Evolutionary conservation across 1,139 yeast genomes (phyloP).

Genomic region (Spathaspora sp.): DNA sequence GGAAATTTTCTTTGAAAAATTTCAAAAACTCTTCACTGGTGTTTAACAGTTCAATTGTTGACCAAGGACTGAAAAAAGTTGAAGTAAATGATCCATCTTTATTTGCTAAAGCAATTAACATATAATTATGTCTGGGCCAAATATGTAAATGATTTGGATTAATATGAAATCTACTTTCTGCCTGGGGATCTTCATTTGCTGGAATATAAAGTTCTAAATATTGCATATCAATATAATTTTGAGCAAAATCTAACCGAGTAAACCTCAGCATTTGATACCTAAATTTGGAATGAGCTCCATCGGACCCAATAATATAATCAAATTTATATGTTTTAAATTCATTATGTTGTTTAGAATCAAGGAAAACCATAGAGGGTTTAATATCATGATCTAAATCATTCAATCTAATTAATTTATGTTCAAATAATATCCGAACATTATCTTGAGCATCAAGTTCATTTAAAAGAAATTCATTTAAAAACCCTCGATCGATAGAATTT

Average conservation of each 20-base stretch:
- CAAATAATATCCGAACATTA: slow-evolving; percentile 49
- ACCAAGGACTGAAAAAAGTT: slow-evolving; percentile 86
- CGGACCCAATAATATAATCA: slow-evolving; percentile 77
- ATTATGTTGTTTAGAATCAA: slow-evolving; percentile 14
- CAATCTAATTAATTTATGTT: slow-evolving; percentile 52
- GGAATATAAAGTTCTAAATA: slow-evolving; percentile 81
- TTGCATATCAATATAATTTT: slow-evolving; percentile 81
- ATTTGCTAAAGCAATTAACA: slow-evolving; percentile 90
- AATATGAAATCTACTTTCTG: slow-evolving; percentile 40
- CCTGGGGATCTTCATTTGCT: slow-evolving; percentile 33
- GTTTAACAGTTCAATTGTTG: slow-evolving; percentile 53
- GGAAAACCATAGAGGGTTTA: slow-evolving; percentile 27
- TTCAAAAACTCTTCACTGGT: slow-evolving; percentile 41
- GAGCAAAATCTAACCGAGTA: slow-evolving; percentile 68
- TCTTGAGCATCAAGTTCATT: slow-evolving; percentile 54
- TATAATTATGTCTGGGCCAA: slow-evolving; percentile 86
- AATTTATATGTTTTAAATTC: slow-evolving; percentile 27
- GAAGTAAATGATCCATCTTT: slow-evolving; percentile 84
- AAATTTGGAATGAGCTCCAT: slow-evolving; percentile 80
- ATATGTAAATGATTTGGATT: slow-evolving; percentile 83
- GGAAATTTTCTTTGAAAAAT: slow-evolving; percentile 64
- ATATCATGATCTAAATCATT: slow-evolving; percentile 23
- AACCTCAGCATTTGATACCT: slow-evolving; percentile 68
- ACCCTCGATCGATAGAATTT: slow-evolving; percentile 79
- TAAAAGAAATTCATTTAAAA: slow-evolving; percentile 62